These are phyloP conservation scores for Suillus paluster DNA, from an alignment of 768 basidiomycete species.

Conservation along the genomic window DNA sequence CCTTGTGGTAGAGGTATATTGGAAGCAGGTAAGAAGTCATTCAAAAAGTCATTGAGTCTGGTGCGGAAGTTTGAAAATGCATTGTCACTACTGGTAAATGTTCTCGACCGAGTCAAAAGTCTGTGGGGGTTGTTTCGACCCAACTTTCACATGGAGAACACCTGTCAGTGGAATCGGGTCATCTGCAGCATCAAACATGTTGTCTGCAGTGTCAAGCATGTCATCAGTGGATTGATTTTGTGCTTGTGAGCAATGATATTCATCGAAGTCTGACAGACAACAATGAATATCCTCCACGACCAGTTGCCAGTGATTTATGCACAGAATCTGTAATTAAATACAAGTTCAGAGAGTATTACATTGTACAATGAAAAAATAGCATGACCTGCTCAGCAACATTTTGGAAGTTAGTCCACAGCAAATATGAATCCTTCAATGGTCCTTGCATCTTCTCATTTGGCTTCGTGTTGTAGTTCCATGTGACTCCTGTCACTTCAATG, in stretches of 20 bases:
- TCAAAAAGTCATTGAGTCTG: slow-evolving; percentile 9
- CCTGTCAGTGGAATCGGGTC: not conserved
- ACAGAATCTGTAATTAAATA: not conserved
- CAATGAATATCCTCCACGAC: not conserved
- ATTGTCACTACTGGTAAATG: not conserved
- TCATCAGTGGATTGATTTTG: not conserved
- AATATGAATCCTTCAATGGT: slow-evolving; percentile 29
- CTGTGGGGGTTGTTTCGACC: slow-evolving; percentile 1
- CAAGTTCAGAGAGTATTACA: not conserved
- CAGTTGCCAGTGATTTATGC: not conserved
- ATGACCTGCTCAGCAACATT: slow-evolving; percentile 37
- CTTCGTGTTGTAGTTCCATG: slow-evolving; percentile 36
- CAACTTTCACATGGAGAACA: slow-evolving; percentile 10
- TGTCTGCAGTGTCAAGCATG: not conserved
- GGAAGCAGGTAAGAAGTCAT: not conserved
- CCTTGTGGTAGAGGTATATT: slow-evolving; percentile 1
- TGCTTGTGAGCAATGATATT: not conserved
- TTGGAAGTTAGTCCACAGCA: slow-evolving; percentile 36
- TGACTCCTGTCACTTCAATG: slow-evolving; percentile 36
- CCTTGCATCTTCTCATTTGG: slow-evolving; percentile 37
- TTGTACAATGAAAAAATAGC: not conserved
- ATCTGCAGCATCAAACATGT: too few relatives aligned
- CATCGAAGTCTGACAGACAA: not conserved
- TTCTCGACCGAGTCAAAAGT: slow-evolving; percentile 8
- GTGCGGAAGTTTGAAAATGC: slow-evolving; percentile 1